Evolutionary conservation across 495 filamentous ascomycete species (phyloP), one percentile per base, ranked within the genome.

Genomic region (Recurvomyces mirabilis): DNA sequence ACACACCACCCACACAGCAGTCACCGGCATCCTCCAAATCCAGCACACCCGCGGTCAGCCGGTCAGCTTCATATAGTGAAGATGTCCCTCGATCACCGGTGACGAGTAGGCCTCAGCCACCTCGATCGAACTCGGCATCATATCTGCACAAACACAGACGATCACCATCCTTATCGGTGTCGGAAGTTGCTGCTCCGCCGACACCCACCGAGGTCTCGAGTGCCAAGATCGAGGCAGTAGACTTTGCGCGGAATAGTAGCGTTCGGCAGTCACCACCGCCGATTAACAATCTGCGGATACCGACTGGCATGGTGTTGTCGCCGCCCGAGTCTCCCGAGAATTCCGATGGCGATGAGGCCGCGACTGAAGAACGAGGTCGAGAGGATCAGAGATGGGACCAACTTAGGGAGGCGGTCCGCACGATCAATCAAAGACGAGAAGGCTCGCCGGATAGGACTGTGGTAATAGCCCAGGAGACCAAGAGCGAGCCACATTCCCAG

Each of bases 1-100:
- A 94, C 73, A 93, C 87, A 63, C 86, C 87, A 51, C 87, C 87
- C 39, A 73, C 77, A 56, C 80, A 81, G 69, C 69, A 74, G 68
- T 87, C 85, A 57, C 86, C 84, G 68, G 73, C 78, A 58, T 74
- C 81, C 48, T 81, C 82, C 38, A 70, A 69, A 37, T 67, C 78
- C 57, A 60, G 72, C 58, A 82, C 78, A 59, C 73, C 78, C 55
- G 71, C 70, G 57, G 51, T 69, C 61, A 75, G 72, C 65, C 71
- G 73, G 12, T 56, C 57, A 55, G 70, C 62, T 62, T 73, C 64
- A 71, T 75, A 65, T 60, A 39, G 47, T 36, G 46, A 49, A 41
- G 47, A 54, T 54, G 51, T 20, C 10, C 51, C 46, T 13, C 51
- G 51, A 5, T 54, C 51, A 21, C 51, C 51, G 13, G 14, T 41